phyloP scores from a whole-genome alignment of 164 flowering plant species.

The Dillenia suffruticosa region DNA sequence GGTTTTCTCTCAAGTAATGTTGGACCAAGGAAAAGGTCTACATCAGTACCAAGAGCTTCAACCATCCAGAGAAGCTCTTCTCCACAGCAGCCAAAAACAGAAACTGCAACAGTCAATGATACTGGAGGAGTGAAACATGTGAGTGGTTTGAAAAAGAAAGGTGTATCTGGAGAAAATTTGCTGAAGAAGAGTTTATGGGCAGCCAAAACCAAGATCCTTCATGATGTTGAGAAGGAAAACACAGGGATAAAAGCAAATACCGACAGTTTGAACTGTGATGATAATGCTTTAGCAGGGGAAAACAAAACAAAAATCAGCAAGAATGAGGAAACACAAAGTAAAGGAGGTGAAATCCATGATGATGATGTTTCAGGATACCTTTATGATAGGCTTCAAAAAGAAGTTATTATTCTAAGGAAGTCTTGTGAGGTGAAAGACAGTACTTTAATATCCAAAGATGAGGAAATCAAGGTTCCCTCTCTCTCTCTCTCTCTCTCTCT shows the following conservation, averaged over 20 bases:
- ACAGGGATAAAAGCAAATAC: constrained; percentile 31
- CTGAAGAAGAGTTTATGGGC: constrained; percentile 50
- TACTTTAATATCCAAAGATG: constrained; percentile 53
- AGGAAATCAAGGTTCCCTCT: constrained; percentile 69
- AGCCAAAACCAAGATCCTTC: constrained; percentile 43
- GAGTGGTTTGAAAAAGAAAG: constrained; percentile 34
- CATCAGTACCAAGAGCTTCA: constrained; percentile 74
- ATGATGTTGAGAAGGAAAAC: constrained; percentile 56
- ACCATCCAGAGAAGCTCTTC: constrained; percentile 25
- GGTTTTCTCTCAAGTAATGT: constrained; percentile 50
- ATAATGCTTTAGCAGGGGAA: constrained; percentile 21
- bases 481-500: constrained; percentile 1
- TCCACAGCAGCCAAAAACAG: constrained; percentile 32
- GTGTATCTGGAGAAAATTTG: constrained; percentile 33
- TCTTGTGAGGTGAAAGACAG: constrained; percentile 54
- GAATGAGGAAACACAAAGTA: constrained; percentile 17
- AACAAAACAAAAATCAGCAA: constrained; percentile 14
- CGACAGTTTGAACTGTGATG: constrained; percentile 18
- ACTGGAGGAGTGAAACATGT: constrained; percentile 24
- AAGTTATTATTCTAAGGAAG: constrained; percentile 69
- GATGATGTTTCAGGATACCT: constrained; percentile 74
- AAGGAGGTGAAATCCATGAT: constrained; percentile 15
- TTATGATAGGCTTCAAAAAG: constrained; percentile 81
- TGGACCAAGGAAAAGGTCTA: constrained; percentile 55
- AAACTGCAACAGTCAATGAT: constrained; percentile 14